Percentiles rank a stretch among this genome's conserved stretches.
These are phyloP conservation scores for Luzula sylvatica DNA, from an alignment of 176 grass and related monocot genomes.

Conservation along the genomic window DNA sequence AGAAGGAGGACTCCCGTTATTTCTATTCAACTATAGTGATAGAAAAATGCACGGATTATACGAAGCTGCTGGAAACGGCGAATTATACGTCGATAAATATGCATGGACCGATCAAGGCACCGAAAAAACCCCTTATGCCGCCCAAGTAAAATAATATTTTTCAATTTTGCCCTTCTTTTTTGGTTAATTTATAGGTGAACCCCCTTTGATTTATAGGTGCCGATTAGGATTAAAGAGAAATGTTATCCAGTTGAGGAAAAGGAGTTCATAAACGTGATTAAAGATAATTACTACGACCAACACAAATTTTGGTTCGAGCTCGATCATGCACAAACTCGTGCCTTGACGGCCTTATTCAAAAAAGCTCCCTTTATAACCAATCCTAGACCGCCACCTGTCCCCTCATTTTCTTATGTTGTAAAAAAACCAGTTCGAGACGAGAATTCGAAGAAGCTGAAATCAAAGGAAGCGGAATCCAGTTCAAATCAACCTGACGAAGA, in stretches of 20 bases:
- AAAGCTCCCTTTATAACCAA: constrained; percentile 30
- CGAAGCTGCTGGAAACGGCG: constrained; percentile 56
- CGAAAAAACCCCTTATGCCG: constrained; percentile 63
- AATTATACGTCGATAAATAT: constrained; percentile 58
- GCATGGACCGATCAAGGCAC: constrained; percentile 56
- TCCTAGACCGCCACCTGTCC: constrained; percentile 28
- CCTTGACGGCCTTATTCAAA: constrained; percentile 54
- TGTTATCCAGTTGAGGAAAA: constrained; percentile 50
- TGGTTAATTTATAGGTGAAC: background rate
- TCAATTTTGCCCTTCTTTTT: background rate
- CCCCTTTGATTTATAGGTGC: constrained; percentile 46
- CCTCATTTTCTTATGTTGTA: background rate
- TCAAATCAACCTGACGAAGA: background rate
- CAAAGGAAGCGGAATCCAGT: background rate
- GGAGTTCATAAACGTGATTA: constrained; percentile 58
- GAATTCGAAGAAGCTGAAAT: background rate
- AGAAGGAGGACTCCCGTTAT: constrained; percentile 63
- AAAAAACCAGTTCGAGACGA: background rate
- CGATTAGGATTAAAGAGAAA: constrained; percentile 31
- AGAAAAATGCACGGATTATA: constrained; percentile 67
- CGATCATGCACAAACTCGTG: constrained; percentile 55
- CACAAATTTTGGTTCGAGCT: constrained; percentile 78
- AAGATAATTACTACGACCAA: constrained; percentile 61
- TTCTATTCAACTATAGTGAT: constrained; percentile 74
- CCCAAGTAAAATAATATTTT: constrained; percentile 39